Conservation (phyloP, 257 asterid genomes). For the Apocynum venetum region DNA sequence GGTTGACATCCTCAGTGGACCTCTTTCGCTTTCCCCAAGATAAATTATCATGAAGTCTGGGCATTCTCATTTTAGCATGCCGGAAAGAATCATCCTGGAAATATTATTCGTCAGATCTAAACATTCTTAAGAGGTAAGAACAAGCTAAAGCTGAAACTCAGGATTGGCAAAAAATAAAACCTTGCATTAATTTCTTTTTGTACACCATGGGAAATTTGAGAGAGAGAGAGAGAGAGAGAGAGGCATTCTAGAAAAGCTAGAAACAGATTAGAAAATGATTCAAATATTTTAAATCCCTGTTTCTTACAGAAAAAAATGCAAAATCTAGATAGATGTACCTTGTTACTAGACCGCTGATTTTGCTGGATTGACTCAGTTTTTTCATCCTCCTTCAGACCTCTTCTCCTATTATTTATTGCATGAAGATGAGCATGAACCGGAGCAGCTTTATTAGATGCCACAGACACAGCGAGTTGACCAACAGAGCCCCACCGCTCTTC, state of each 20-base stretch:
- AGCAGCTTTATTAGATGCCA: slow-evolving; percentile 71
- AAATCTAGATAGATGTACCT: slow-evolving; percentile 41
- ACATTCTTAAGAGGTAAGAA: neutral
- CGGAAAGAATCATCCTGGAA: slow-evolving; percentile 32
- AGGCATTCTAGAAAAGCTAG: neutral
- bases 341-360: slow-evolving; percentile 28
- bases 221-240: neutral
- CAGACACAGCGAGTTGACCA: slow-evolving; percentile 84
- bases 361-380: slow-evolving; percentile 28
- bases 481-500: slow-evolving; percentile 95
- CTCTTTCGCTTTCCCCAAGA: slow-evolving; percentile 70
- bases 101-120: slow-evolving; percentile 22
- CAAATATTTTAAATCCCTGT: neutral
- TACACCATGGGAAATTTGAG: neutral
- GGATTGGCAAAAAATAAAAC: neutral
- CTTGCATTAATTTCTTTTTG: neutral
- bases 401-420: slow-evolving; percentile 66
- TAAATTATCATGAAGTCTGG: slow-evolving; percentile 66
- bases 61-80: slow-evolving; percentile 72
- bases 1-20: slow-evolving; percentile 56
- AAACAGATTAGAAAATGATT: neutral
- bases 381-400: slow-evolving; percentile 48
- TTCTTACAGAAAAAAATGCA: slow-evolving; percentile 6
- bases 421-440: slow-evolving; percentile 85
- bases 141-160: neutral